Evolutionary conservation across 805 yeast species (phyloP).

Genomic region (Metschnikowia dekortorum): DNA sequence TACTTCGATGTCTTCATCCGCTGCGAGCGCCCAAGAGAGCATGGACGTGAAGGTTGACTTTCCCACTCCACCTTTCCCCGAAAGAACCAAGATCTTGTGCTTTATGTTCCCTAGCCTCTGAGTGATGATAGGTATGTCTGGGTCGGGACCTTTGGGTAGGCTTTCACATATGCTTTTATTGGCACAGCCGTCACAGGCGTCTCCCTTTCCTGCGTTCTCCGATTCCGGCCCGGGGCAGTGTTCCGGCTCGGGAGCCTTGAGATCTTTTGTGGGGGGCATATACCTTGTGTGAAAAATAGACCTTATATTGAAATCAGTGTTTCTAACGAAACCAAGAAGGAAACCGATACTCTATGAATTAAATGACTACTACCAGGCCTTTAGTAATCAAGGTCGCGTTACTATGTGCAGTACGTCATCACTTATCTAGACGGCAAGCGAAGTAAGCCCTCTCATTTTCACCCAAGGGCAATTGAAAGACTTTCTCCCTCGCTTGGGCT

Average conservation of each 20-base stretch:
- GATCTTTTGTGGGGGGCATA: slow-evolving; percentile 24
- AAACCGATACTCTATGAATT: background rate
- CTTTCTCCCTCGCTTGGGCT: slow-evolving; percentile 26
- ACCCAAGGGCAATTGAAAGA: slow-evolving; percentile 40
- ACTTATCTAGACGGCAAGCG: slow-evolving; percentile 1
- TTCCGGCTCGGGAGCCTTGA: slow-evolving; percentile 79
- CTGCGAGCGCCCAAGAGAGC: slow-evolving; percentile 95
- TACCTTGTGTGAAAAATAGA: background rate
- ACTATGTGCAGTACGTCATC: slow-evolving; percentile 1
- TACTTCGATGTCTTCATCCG: slow-evolving; percentile 70
- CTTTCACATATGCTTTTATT: slow-evolving; percentile 87
- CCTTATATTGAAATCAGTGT: background rate
- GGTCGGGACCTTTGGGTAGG: slow-evolving; percentile 91
- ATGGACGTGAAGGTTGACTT: slow-evolving; percentile 93
- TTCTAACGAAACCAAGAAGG: background rate
- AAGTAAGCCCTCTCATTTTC: slow-evolving; percentile 43
- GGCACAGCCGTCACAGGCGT: slow-evolving; percentile 93
- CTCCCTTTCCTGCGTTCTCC: slow-evolving; percentile 88
- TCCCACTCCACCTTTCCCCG: slow-evolving; percentile 96
- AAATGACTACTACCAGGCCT: background rate
- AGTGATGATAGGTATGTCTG: slow-evolving; percentile 76
- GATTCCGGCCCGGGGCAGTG: slow-evolving; percentile 99
- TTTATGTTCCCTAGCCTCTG: slow-evolving; percentile 58
- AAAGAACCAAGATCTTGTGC: slow-evolving; percentile 75
- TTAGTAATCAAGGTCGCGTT: slow-evolving; percentile 2